phyloP scores from a whole-genome alignment of 2,329 filamentous ascomycete species.

The Colletotrichum theobromicola region DNA sequence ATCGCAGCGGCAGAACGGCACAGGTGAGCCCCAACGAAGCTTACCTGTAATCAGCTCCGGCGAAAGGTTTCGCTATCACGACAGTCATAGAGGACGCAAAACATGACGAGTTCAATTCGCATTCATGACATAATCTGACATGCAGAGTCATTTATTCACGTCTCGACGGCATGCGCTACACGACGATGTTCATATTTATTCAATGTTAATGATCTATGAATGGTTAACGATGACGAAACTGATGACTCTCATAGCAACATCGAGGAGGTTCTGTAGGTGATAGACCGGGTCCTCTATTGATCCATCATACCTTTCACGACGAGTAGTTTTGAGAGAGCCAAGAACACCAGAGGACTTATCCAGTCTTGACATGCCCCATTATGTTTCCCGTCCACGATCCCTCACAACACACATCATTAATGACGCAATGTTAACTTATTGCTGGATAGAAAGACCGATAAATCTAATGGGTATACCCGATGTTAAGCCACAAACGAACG shows the following conservation, averaged over 20 bases:
- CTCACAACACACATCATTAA: too few relatives aligned
- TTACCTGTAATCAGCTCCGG: not conserved
- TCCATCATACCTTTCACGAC: too few relatives aligned
- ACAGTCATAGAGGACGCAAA: not conserved
- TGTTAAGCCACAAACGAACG: not conserved
- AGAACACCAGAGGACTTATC: fast-evolving
- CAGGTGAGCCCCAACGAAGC: not conserved
- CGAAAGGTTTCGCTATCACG: not conserved
- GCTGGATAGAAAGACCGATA: not conserved
- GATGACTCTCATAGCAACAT: not conserved
- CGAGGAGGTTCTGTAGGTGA: not conserved
- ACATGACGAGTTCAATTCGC: not conserved
- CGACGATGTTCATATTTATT: not conserved
- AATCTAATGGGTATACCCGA: not conserved
- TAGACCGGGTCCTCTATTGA: too few relatives aligned
- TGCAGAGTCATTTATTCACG: not conserved
- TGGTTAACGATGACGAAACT: not conserved
- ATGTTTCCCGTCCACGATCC: not conserved
- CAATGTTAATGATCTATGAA: too few relatives aligned
- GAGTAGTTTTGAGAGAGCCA: too few relatives aligned
- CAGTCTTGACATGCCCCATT: not conserved
- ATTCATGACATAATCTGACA: not conserved
- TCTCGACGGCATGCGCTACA: not conserved
- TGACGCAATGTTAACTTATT: not conserved
- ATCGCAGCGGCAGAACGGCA: not conserved